Evolutionary conservation across 2,329 filamentous ascomycete species (phyloP).

Genomic region (Colletotrichum costaricense): DNA sequence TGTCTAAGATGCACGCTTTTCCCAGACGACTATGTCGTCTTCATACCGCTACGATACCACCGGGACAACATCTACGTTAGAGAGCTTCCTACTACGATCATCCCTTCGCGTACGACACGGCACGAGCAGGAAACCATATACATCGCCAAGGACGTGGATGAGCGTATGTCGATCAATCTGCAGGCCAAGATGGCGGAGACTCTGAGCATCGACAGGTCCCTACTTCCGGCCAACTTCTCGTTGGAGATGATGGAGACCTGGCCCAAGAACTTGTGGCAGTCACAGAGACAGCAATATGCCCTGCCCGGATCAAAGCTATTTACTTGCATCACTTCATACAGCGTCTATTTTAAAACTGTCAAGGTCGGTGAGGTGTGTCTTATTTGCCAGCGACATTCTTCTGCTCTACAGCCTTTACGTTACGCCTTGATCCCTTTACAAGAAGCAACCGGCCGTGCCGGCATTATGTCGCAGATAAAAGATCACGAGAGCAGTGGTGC

Average conservation of each 20-base stretch:
- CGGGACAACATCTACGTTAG: conserved; percentile 12
- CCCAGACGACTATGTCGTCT: conserved; percentile 1
- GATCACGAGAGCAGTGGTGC: neutral
- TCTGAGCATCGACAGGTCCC: neutral
- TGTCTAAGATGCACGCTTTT: neutral
- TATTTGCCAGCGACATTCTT: conserved; percentile 3
- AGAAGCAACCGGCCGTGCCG: neutral
- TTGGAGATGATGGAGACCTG: neutral
- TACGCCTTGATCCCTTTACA: neutral
- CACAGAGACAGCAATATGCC: neutral
- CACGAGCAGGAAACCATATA: conserved; percentile 4
- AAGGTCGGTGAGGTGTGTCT: neutral
- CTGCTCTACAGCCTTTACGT: neutral
- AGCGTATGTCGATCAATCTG: neutral
- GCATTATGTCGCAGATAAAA: neutral
- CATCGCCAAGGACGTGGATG: conserved; percentile 4
- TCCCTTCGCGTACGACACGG: neutral
- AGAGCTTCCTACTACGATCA: neutral
- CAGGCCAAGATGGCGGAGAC: neutral
- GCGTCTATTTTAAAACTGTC: neutral
- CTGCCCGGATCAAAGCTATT: neutral
- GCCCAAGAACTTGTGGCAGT: neutral
- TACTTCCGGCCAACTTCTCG: neutral
- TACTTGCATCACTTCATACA: neutral
- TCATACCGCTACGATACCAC: conserved; percentile 2